phyloP scores from a whole-genome alignment of 2,329 filamentous ascomycete species.

The Venturia effusa region DNA sequence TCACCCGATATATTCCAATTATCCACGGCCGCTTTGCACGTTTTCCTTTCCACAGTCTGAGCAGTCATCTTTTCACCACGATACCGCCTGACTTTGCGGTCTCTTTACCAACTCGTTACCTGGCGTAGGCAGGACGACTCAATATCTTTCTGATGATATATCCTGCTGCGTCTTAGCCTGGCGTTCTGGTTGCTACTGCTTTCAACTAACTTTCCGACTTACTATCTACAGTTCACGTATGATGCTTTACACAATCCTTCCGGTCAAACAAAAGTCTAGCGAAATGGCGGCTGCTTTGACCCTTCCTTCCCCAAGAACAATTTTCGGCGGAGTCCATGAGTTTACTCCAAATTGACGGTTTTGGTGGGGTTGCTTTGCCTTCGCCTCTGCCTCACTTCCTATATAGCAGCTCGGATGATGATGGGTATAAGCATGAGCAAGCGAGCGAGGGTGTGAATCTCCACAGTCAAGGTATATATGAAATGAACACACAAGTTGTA shows the following conservation, averaged over 20 bases:
- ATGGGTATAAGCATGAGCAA: too few species aligned
- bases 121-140: background rate
- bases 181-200: background rate
- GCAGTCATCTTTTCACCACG: background rate
- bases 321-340: too few species aligned
- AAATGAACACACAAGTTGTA: too few species aligned
- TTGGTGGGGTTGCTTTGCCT: too few species aligned
- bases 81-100: background rate
- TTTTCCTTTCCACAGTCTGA: background rate
- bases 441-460: too few species aligned
- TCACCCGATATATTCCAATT: background rate
- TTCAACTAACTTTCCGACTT: background rate
- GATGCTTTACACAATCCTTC: too few species aligned
- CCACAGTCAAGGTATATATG: too few species aligned
- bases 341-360: too few species aligned
- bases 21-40: background rate
- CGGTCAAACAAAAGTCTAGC: background rate
- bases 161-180: background rate
- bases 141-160: background rate
- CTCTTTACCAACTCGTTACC: background rate
- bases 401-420: too few species aligned
- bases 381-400: too few species aligned
- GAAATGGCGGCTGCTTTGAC: background rate
- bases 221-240: too few species aligned
- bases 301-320: background rate